phyloP scores from a whole-genome alignment of 768 basidiomycete species.

The Agrocybe praecox region DNA sequence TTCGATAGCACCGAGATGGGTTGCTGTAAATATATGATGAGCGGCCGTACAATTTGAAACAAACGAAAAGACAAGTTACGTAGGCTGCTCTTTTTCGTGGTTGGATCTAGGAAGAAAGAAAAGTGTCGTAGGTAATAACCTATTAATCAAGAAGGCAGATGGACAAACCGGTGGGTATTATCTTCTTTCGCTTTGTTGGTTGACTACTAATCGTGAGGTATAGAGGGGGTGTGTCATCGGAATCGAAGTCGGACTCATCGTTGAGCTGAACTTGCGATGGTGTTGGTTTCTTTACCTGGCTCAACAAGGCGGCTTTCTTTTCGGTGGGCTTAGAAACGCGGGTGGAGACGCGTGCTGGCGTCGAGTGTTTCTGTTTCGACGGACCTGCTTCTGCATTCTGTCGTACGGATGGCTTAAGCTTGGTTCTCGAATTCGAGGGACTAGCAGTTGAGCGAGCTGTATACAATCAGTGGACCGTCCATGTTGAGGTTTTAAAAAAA shows the following conservation, averaged over 20 bases:
- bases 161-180: neutral
- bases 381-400: slow-evolving; percentile 7
- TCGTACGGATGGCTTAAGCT: neutral
- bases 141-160: neutral
- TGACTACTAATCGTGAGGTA: neutral
- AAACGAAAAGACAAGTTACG: too few relatives aligned
- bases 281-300: neutral
- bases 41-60: neutral
- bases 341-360: slow-evolving; percentile 3
- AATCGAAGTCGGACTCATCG: slow-evolving; percentile 11
- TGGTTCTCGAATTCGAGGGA: too few relatives aligned
- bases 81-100: too few relatives aligned
- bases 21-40: neutral
- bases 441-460: too few relatives aligned
- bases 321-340: slow-evolving; percentile 10
- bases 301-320: slow-evolving; percentile 4
- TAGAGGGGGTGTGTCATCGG: slow-evolving; percentile 7
- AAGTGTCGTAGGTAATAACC: neutral
- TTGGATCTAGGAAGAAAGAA: neutral
- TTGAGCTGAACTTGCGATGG: neutral
- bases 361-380: slow-evolving; percentile 2
- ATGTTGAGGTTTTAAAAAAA: neutral
- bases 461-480: too few relatives aligned
- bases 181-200: neutral
- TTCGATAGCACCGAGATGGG: slow-evolving; percentile 11